Evolutionary conservation across 441 rosid species (phyloP).

Genomic region (Populus trichocarpa): DNA sequence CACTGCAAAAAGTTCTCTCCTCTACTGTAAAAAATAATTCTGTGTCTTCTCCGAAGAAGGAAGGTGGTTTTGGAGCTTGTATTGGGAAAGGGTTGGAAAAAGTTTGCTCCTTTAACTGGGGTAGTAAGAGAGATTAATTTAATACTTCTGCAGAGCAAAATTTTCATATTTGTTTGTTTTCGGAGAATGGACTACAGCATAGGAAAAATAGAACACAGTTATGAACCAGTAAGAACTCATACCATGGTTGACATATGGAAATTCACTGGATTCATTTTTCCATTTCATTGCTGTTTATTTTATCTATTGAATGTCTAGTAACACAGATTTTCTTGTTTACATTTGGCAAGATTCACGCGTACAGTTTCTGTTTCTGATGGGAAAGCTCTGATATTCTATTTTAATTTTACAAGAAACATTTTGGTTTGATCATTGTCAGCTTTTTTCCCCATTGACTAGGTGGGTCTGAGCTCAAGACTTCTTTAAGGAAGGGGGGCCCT

Average conservation of each 20-base stretch:
- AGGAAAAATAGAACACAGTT: not conserved
- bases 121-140: constrained; percentile 30
- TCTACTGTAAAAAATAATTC: not conserved
- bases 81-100: constrained; percentile 49
- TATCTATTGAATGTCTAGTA: not conserved
- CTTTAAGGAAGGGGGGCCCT: too few relatives aligned
- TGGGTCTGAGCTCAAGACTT: too few relatives aligned
- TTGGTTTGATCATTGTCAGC: too few relatives aligned
- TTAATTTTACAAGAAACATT: too few relatives aligned
- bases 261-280: not conserved
- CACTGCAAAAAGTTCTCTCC: too few relatives aligned
- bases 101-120: constrained; percentile 23
- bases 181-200: not conserved
- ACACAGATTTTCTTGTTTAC: not conserved
- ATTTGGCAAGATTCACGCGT: too few relatives aligned
- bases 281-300: not conserved
- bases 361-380: too few relatives aligned
- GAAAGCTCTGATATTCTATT: too few relatives aligned
- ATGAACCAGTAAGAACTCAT: not conserved
- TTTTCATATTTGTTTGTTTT: not conserved
- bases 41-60: constrained; percentile 29
- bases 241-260: not conserved
- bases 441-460: too few relatives aligned
- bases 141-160: not conserved
- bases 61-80: constrained; percentile 37